Base-by-base conservation (phyloP, 2,329 filamentous ascomycete species). In the Sarocladium kiliense region DNA sequence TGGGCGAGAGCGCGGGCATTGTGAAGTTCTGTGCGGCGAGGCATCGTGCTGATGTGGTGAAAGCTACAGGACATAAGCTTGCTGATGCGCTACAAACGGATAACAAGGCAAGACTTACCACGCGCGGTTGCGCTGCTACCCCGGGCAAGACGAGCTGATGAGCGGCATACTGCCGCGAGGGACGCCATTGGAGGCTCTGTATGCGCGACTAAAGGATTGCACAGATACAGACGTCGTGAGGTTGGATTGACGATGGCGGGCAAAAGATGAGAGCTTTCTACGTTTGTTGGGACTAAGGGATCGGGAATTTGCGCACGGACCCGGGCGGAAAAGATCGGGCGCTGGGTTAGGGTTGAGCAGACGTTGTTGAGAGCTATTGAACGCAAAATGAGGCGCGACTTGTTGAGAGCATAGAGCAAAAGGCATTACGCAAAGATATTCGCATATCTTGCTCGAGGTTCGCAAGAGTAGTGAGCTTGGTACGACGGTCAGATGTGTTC, bases 1-100 rank as follows among this genome's bases (percentile, higher is more conserved):
- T 96, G 55, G 91, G 91, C 59, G 90, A 95, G 60, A 96, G 81
- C 39, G 91, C 91, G 25, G 91, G 91, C 91, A 96, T 96, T 55
- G 85, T 88, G 74, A 95, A 91, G 73, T 92, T 94, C 61, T 91
- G 87, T 23, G 90, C 91, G 51, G 87, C 90, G 63, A 86, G 78
- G 64, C 76, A 78, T 62, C 79, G 74, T 56, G 84, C 73, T 55
- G 82, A 83, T 41, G 85, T 82, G 61, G 80, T 78, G 69, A 89
- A 84, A 64, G 80, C 88, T 91, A 64, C 45, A 61, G 6, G 21
- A 51, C 9, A 36, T 41, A 27, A 53, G 50, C 32, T 53, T 14
- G 50, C 23, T 37, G 47, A 51, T 36, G 16, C 27, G 30, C 19
- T 27, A 21, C 12, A 36, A 57, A 42, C 27, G 42, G 49, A 18